phyloP scores from a whole-genome alignment of 2,329 filamentous ascomycete genomes.

The Xylariales sp. region DNA sequence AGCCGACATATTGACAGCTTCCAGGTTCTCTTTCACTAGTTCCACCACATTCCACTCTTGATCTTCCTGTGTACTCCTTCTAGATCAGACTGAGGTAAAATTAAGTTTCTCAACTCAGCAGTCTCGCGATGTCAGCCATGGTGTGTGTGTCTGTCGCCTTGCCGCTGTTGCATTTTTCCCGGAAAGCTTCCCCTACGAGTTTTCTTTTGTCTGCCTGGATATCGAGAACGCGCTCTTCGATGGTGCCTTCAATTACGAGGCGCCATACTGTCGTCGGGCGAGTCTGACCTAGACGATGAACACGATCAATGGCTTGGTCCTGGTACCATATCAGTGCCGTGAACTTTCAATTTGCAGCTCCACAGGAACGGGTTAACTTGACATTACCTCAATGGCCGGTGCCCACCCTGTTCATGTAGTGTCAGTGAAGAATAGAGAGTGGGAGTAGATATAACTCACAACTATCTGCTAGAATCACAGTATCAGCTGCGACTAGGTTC shows the following conservation, averaged over 20 bases:
- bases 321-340: no score
- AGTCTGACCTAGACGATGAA: constrained; percentile 81
- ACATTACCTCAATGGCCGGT: constrained; percentile 87
- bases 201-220: constrained; percentile 77
- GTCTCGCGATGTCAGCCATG: constrained; percentile 9
- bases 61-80: no score
- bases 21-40: no score
- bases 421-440: not conserved
- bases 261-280: constrained; percentile 75
- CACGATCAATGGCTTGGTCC: constrained; percentile 84
- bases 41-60: no score
- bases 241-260: constrained; percentile 72
- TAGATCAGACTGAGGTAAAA: no score
- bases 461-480: constrained; percentile 76
- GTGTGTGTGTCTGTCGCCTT: constrained; percentile 10
- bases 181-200: constrained; percentile 74
- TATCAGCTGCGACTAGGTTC: constrained; percentile 81
- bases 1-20: no score
- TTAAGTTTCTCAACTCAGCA: constrained; percentile 8
- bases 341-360: no score
- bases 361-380: no score
- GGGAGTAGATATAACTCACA: constrained; percentile 38
- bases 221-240: constrained; percentile 76
- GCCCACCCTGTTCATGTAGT: constrained; percentile 62
- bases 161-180: constrained; percentile 55